Evolutionary conservation across 2,329 filamentous ascomycete species (phyloP), one percentile per base, ranked within the genome.

Genomic region (Colletotrichum theobromicola): DNA sequence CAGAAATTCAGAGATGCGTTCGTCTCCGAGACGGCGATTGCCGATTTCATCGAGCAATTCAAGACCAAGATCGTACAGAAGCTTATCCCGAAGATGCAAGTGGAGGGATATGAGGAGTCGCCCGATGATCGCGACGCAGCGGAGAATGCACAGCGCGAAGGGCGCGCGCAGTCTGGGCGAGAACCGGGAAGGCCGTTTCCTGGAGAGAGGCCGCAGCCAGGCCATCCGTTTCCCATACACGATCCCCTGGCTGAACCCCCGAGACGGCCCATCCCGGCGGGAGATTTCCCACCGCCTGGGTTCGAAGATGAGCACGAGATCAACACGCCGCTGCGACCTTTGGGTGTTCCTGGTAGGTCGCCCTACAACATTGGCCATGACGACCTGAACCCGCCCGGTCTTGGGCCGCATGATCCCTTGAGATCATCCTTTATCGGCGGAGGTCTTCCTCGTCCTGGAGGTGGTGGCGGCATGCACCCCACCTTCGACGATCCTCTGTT

Each of bases 261-360:
- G 16, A 63, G 73, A 26, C 87, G 90, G 24, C 94, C 94, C 2
- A 81, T 92, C 18, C 95, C 96, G 1, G 85, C 89, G 0, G 92
- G 88, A 12, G 94, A 96, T 77, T 95, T 98, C 77, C 91, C 93
- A 1, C 96, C 96, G 0, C 97, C 97, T 0, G 95, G 91, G 24
- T 98, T 98, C 77, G 97, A 98, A 77, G 96, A 99, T 81, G 95
- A 98, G 80, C 93, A 95, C 79, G 95, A 98, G 76, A 89, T 98
- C 74, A 92, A 94, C 75, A 88, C 92, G 2, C 94, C 92, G 0
- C 88, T 90, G 4, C 90, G 92, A 12, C 71, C 58, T 82, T 82
- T 77, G 76, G 81, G 55, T 15, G 70, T 81, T 35, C 85, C 85
- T 8, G 89, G 87, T 30, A 85, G 87, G 16, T 88, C 90, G 15